phyloP scores from a whole-genome alignment of 2,329 filamentous ascomycete genomes.

The Aspergillus luchuensis region DNA sequence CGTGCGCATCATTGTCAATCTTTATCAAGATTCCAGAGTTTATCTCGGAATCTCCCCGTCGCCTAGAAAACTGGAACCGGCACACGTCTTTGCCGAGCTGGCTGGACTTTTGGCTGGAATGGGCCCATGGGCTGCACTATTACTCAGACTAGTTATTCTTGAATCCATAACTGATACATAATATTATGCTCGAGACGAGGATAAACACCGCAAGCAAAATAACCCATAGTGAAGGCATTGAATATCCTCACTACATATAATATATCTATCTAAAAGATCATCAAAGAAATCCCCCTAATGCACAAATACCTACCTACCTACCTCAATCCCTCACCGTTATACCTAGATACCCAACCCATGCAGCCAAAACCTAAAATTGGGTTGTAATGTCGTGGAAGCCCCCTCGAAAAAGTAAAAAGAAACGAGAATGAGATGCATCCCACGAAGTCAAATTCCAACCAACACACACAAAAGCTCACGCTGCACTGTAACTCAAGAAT shows the following conservation, averaged over 20 bases:
- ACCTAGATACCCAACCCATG: too few relatives aligned
- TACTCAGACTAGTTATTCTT: constrained; percentile 1
- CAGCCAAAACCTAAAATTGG: too few relatives aligned
- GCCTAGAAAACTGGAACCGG: neutral
- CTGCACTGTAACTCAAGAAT: constrained; percentile 2
- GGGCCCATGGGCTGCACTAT: neutral
- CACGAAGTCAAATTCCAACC: neutral
- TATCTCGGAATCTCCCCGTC: constrained; percentile 19
- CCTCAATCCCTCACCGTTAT: too few relatives aligned
- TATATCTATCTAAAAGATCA: too few relatives aligned
- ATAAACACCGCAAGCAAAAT: too few relatives aligned
- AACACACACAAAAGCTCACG: neutral
- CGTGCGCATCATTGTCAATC: constrained; percentile 19
- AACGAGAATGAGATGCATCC: neutral
- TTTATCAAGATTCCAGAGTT: constrained; percentile 14
- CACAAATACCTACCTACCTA: too few relatives aligned
- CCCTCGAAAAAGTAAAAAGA: constrained; percentile 5
- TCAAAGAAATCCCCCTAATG: too few relatives aligned
- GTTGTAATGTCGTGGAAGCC: constrained; percentile 3
- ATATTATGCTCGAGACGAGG: too few relatives aligned
- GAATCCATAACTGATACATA: too few relatives aligned
- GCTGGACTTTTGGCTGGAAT: neutral
- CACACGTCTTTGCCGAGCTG: constrained; percentile 1
- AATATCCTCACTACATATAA: too few relatives aligned
- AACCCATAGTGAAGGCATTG: too few relatives aligned